Evolutionary conservation across 805 yeast genomes (phyloP).

Genomic region (Saturnispora silvae): DNA sequence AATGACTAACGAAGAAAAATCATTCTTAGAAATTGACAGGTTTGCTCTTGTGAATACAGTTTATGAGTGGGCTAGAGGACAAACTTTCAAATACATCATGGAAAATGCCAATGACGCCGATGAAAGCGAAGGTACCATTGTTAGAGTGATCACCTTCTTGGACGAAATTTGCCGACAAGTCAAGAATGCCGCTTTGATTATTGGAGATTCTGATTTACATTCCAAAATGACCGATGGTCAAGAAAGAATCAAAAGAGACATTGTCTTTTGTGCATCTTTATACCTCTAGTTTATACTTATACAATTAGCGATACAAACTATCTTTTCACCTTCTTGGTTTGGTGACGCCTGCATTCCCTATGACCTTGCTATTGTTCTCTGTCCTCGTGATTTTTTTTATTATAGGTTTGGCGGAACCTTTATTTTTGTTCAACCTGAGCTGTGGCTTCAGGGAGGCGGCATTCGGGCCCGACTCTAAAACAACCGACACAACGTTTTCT

Average conservation of each 20-base stretch:
- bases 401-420: slow-evolving; percentile 25
- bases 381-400: slow-evolving; percentile 15
- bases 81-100: slow-evolving; percentile 85
- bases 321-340: slow-evolving; percentile 10
- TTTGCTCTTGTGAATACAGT: slow-evolving; percentile 90
- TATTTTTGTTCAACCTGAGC: slow-evolving; percentile 23
- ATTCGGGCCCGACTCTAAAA: slow-evolving; percentile 55
- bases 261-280: slow-evolving; percentile 92
- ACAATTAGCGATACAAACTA: no score
- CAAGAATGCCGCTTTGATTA: slow-evolving; percentile 83
- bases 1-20: slow-evolving; percentile 74
- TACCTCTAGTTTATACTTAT: slow-evolving; percentile 42
- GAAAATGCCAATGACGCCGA: slow-evolving; percentile 69
- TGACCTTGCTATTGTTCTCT: slow-evolving; percentile 8
- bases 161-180: slow-evolving; percentile 96
- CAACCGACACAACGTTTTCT: slow-evolving; percentile 66
- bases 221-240: slow-evolving; percentile 87
- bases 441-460: slow-evolving; percentile 24
- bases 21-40: slow-evolving; percentile 71
- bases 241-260: slow-evolving; percentile 90
- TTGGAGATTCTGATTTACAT: slow-evolving; percentile 87
- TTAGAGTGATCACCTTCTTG: slow-evolving; percentile 83
- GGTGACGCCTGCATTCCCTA: slow-evolving; percentile 8
- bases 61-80: slow-evolving; percentile 97
- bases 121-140: slow-evolving; percentile 80